Percentiles rank a stretch among this genome's conserved stretches.
Conservation (phyloP, 2,329 filamentous ascomycete genomes). For the Colletotrichum aenigma region DNA sequence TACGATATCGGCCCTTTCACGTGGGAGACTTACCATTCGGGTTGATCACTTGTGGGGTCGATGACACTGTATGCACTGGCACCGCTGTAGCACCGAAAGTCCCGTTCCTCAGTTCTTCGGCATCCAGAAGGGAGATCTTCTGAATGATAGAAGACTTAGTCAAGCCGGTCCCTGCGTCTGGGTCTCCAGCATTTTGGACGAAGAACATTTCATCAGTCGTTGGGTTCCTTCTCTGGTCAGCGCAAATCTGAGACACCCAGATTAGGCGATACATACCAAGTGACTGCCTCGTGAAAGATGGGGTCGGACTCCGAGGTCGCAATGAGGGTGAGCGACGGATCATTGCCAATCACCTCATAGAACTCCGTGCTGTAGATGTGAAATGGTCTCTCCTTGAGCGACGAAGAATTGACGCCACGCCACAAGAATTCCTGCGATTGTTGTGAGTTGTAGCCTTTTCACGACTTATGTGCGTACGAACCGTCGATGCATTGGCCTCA, state of each 20-base stretch:
- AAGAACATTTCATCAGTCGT: slow-evolving; percentile 59
- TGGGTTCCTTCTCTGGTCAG: slow-evolving; percentile 26
- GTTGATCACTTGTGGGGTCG: slow-evolving; percentile 49
- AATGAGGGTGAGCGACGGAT: slow-evolving; percentile 54
- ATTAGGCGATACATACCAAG: slow-evolving; percentile 38
- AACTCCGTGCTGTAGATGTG: slow-evolving; percentile 57
- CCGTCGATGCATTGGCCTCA: slow-evolving; percentile 38
- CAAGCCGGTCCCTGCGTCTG: slow-evolving; percentile 51
- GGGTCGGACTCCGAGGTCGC: slow-evolving; percentile 48
- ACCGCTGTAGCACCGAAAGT: slow-evolving; percentile 44
- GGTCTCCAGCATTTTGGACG: slow-evolving; percentile 53
- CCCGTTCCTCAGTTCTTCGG: slow-evolving; percentile 38
- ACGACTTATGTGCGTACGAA: slow-evolving; percentile 11
- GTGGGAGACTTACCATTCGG: slow-evolving; percentile 45
- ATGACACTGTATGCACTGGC: slow-evolving; percentile 43
- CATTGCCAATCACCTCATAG: slow-evolving; percentile 49
- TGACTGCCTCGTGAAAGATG: slow-evolving; percentile 60
- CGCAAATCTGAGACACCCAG: no score
- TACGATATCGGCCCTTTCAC: background rate
- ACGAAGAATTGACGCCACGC: slow-evolving; percentile 43
- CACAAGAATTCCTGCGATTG: slow-evolving; percentile 42
- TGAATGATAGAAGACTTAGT: slow-evolving; percentile 55
- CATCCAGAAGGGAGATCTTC: slow-evolving; percentile 52
- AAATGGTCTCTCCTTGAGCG: slow-evolving; percentile 41
- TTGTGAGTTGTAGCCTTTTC: background rate